A percentile compares a stretch with the other conserved stretches of the same genome.
phyloP scores from a whole-genome alignment of 1,284 basidiomycete genomes.

The Athelia sp. region DNA sequence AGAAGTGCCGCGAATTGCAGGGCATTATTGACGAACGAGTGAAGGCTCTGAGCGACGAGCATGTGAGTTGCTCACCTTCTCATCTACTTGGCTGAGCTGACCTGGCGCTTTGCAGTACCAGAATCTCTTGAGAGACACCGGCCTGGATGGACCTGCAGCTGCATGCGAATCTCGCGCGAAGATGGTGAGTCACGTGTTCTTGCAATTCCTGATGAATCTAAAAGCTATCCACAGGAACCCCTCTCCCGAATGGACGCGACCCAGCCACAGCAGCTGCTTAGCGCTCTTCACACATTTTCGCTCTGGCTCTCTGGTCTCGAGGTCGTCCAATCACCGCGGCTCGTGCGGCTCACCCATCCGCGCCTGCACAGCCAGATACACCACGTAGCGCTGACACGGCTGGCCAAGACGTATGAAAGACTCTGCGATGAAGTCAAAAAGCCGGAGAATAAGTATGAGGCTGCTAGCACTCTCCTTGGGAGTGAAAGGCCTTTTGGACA shows the following conservation, averaged over 20 bases:
- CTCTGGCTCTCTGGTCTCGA: constrained; percentile 64
- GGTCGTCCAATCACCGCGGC: constrained; percentile 74
- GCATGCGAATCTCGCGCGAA: constrained; percentile 50
- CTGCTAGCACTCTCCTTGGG: constrained; percentile 81
- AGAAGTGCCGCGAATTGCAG: constrained; percentile 57
- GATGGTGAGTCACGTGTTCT: constrained; percentile 38
- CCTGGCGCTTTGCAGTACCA: constrained; percentile 48
- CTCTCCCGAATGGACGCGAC: constrained; percentile 60
- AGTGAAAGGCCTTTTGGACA: constrained; percentile 79
- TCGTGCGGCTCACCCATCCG: constrained; percentile 68
- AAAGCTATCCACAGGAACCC: constrained; percentile 47
- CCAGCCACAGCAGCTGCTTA: constrained; percentile 49
- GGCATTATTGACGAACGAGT: constrained; percentile 62
- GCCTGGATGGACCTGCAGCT: constrained; percentile 60
- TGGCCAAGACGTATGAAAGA: constrained; percentile 65
- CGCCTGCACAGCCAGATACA: constrained; percentile 69
- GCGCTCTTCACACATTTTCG: constrained; percentile 55
- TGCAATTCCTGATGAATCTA: not conserved
- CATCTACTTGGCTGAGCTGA: not conserved
- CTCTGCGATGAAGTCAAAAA: constrained; percentile 74
- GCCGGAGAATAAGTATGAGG: constrained; percentile 80
- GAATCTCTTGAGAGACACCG: constrained; percentile 69
- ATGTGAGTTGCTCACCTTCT: constrained; percentile 48
- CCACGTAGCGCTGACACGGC: constrained; percentile 60
- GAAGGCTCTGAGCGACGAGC: constrained; percentile 68